Percentiles rank a stretch among this genome's conserved stretches.
These are phyloP conservation scores for Wolfiporia cocos DNA, from an alignment of 1,284 basidiomycete genomes.

Conservation along the genomic window DNA sequence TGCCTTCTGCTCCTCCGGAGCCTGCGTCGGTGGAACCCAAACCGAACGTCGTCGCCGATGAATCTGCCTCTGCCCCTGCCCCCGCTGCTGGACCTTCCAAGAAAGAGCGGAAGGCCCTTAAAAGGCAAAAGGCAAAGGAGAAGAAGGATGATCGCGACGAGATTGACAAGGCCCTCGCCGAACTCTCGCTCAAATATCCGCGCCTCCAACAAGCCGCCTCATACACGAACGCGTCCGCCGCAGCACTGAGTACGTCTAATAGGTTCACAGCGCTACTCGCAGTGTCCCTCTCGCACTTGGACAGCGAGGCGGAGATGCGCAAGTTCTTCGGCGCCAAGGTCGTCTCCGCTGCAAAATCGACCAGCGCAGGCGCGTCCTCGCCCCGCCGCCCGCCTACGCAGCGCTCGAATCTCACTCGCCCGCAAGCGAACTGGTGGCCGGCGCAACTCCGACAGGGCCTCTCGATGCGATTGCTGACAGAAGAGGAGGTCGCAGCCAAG, in stretches of 20 bases:
- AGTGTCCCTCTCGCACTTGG: slow-evolving; percentile 74
- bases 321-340: slow-evolving; percentile 91
- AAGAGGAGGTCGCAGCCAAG: slow-evolving; percentile 48
- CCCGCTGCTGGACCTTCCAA: slow-evolving; percentile 21
- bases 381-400: slow-evolving; percentile 26
- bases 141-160: slow-evolving; percentile 69
- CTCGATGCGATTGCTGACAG: slow-evolving; percentile 49
- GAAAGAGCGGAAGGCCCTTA: slow-evolving; percentile 37
- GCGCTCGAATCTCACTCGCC: slow-evolving; percentile 59
- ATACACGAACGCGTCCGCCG: slow-evolving; percentile 19
- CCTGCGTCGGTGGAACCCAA: slow-evolving; percentile 4
- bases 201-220: slow-evolving; percentile 37
- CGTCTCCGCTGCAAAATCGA: slow-evolving; percentile 53
- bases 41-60: slow-evolving; percentile 31
- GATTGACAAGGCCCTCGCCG: slow-evolving; percentile 76
- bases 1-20: slow-evolving; percentile 11
- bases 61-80: slow-evolving; percentile 8
- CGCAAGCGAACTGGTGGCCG: slow-evolving; percentile 57
- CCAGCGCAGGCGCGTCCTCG: slow-evolving; percentile 28
- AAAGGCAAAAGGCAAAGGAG: slow-evolving; percentile 57
- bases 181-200: slow-evolving; percentile 72
- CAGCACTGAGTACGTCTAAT: slow-evolving; percentile 19
- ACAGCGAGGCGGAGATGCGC: slow-evolving; percentile 83
- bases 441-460: slow-evolving; percentile 65
- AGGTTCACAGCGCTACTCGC: slow-evolving; percentile 58